Conservation (phyloP, 805 yeast genomes). For the Candida pini region DNA sequence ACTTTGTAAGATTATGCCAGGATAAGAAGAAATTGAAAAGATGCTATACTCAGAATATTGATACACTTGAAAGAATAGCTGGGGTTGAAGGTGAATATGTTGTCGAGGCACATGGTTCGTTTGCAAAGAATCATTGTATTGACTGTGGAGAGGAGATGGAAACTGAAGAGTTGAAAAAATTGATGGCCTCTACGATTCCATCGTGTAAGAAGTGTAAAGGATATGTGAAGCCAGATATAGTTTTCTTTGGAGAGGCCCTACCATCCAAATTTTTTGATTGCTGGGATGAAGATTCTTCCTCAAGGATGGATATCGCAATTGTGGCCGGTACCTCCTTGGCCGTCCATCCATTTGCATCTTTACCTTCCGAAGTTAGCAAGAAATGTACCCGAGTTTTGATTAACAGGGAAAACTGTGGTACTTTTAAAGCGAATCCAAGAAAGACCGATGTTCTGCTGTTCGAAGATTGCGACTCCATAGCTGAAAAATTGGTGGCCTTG, state of each 20-base stretch:
- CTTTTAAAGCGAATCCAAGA: slow-evolving; percentile 48
- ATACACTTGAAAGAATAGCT: slow-evolving; percentile 82
- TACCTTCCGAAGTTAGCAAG: slow-evolving; percentile 60
- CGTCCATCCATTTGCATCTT: slow-evolving; percentile 84
- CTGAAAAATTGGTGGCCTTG: slow-evolving; percentile 42
- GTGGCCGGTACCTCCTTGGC: slow-evolving; percentile 92
- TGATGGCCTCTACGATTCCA: slow-evolving; percentile 36
- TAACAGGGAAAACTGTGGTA: slow-evolving; percentile 77
- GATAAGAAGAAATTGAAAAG: slow-evolving; percentile 57
- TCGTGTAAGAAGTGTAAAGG: slow-evolving; percentile 65
- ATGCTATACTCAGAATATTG: slow-evolving; percentile 89
- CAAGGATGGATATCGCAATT: slow-evolving; percentile 59
- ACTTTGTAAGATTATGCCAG: slow-evolving; percentile 60
- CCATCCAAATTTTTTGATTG: slow-evolving; percentile 63
- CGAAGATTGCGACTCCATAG: slow-evolving; percentile 64
- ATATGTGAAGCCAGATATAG: slow-evolving; percentile 86
- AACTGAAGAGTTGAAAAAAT: slow-evolving; percentile 36
- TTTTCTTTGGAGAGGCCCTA: slow-evolving; percentile 86
- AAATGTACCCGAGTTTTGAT: slow-evolving; percentile 55
- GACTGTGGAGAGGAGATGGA: slow-evolving; percentile 59
- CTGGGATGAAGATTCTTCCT: slow-evolving; percentile 55
- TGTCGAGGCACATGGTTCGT: slow-evolving; percentile 94
- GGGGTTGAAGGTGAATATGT: slow-evolving; percentile 61
- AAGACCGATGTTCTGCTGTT: slow-evolving; percentile 54
- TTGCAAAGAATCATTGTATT: slow-evolving; percentile 79